Percentiles rank a stretch among this genome's conserved stretches.
Conservation (phyloP, 495 filamentous ascomycete genomes). For the Cercophora samala region DNA sequence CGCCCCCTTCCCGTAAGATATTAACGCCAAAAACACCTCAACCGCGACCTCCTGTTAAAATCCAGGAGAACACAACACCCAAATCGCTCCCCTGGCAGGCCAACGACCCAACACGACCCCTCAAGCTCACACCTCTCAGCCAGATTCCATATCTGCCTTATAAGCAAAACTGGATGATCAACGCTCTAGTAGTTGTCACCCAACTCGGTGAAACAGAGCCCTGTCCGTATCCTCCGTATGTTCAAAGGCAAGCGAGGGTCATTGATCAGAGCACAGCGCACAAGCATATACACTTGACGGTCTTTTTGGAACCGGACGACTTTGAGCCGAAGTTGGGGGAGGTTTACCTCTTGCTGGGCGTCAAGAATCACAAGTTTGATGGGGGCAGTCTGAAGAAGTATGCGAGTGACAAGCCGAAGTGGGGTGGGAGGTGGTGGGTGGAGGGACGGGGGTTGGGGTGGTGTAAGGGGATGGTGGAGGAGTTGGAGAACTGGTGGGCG, state of each 20-base stretch:
- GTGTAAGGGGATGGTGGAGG: conserved; percentile 40
- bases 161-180: conserved; percentile 50
- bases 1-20: not conserved
- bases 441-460: conserved; percentile 36
- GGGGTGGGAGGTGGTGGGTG: conserved; percentile 44
- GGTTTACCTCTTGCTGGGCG: conserved; percentile 43
- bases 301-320: conserved; percentile 43
- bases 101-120: conserved; percentile 27
- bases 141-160: conserved; percentile 44
- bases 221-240: conserved; percentile 36
- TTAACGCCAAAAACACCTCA: conserved; percentile 5
- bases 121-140: conserved; percentile 43
- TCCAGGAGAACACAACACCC: conserved; percentile 15
- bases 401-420: conserved; percentile 34
- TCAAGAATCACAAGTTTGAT: conserved; percentile 48
- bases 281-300: conserved; percentile 44
- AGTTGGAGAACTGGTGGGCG: conserved; percentile 42
- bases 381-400: conserved; percentile 50
- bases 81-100: conserved; percentile 27
- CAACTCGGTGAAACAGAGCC: conserved; percentile 41
- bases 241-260: conserved; percentile 43
- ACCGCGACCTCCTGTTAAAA: conserved; percentile 23
- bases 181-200: conserved; percentile 42
- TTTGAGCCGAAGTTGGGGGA: conserved; percentile 41
- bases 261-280: conserved; percentile 37